These are phyloP conservation scores for Nannizziopsis barbatae DNA, from an alignment of 2,329 filamentous ascomycete species.

Conservation along the genomic window DNA sequence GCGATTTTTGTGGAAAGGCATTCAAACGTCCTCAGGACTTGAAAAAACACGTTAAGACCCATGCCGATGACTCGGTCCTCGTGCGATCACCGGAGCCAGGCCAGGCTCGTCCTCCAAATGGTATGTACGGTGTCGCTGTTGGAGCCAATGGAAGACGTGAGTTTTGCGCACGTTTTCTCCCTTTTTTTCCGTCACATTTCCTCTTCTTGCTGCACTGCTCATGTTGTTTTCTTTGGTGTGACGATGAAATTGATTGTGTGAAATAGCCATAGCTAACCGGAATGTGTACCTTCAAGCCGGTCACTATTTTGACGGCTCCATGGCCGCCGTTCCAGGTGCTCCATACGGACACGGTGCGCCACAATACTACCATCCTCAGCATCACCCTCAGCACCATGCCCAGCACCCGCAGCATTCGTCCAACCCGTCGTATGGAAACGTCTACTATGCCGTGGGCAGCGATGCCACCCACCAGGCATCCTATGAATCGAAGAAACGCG, in stretches of 20 bases:
- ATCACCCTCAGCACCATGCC: constrained; percentile 44
- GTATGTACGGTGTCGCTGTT: constrained; percentile 28
- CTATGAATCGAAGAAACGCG: constrained; percentile 68
- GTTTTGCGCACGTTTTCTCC: constrained; percentile 9
- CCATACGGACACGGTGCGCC: constrained; percentile 35
- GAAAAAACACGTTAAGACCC: constrained; percentile 99
- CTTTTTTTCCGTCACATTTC: not conserved
- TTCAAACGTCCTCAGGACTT: constrained; percentile 98
- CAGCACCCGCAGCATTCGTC: constrained; percentile 44
- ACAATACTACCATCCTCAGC: constrained; percentile 39
- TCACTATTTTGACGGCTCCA: constrained; percentile 49
- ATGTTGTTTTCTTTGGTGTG: not conserved
- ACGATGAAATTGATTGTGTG: no score
- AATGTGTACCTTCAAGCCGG: constrained; percentile 24
- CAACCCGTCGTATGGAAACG: constrained; percentile 53
- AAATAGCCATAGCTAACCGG: constrained; percentile 12
- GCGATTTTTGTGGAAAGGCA: constrained; percentile 95
- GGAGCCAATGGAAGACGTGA: constrained; percentile 28
- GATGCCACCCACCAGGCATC: constrained; percentile 53
- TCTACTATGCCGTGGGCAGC: constrained; percentile 68
- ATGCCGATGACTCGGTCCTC: constrained; percentile 83
- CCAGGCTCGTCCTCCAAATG: constrained; percentile 33
- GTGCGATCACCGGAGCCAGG: constrained; percentile 53
- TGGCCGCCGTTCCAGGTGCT: constrained; percentile 37
- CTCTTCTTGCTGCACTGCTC: constrained; percentile 5